Percentiles rank a stretch among this genome's conserved stretches.
Evolutionary conservation across 495 filamentous ascomycete genomes (phyloP).

Genomic region (Hyaloscypha bicolor): DNA sequence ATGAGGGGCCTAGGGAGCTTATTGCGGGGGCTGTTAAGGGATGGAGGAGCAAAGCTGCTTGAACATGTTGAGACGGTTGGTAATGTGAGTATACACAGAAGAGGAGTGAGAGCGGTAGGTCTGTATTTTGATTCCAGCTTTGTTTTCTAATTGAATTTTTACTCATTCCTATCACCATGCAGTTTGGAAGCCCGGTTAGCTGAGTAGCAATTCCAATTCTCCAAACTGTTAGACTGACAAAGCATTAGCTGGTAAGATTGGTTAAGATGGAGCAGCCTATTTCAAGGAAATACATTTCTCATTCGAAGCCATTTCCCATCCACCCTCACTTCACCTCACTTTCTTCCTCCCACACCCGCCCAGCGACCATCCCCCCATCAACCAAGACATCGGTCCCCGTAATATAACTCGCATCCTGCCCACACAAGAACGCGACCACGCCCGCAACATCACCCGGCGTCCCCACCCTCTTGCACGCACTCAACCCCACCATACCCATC

Average conservation of each 20-base stretch:
- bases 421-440: neutral
- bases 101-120: too few species aligned
- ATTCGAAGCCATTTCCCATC: neutral
- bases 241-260: too few species aligned
- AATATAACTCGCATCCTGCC: neutral
- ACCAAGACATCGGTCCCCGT: neutral
- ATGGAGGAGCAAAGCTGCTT: neutral
- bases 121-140: too few species aligned
- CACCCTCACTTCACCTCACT: neutral
- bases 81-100: too few species aligned
- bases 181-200: too few species aligned
- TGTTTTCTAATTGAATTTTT: too few species aligned
- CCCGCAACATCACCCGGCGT: slow-evolving; percentile 11
- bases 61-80: neutral
- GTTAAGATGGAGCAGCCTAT: too few species aligned
- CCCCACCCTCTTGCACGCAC: neutral
- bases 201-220: too few species aligned
- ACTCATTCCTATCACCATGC: too few species aligned
- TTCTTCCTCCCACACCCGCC: neutral
- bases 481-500: neutral
- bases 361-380: slow-evolving; percentile 1
- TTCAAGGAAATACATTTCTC: neutral
- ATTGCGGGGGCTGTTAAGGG: slow-evolving; percentile 31
- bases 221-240: too few species aligned
- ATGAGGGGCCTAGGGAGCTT: slow-evolving; percentile 39